phyloP scores from a whole-genome alignment of 495 filamentous ascomycete species.

The Recurvomyces mirabilis region DNA sequence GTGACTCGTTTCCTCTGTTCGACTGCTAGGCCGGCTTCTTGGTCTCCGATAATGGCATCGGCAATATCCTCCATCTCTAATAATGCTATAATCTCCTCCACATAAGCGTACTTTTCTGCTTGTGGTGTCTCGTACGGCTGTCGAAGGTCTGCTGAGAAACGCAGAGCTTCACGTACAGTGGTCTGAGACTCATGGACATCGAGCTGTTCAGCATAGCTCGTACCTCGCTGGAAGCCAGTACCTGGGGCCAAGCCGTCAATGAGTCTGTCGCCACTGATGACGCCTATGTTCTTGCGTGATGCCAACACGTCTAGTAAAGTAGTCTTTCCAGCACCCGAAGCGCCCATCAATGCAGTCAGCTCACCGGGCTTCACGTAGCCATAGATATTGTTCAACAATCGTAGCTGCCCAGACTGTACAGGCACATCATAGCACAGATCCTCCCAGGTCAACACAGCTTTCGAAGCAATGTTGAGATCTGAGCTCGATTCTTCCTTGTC shows the following conservation, averaged over 20 bases:
- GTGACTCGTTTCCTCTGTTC: constrained; percentile 67
- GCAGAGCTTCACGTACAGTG: constrained; percentile 68
- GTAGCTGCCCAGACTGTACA: constrained; percentile 53
- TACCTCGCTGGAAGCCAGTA: constrained; percentile 66
- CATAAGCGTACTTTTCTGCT: constrained; percentile 70
- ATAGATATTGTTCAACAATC: constrained; percentile 58
- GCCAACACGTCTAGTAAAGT: constrained; percentile 73
- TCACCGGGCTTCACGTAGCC: constrained; percentile 72
- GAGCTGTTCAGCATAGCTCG: constrained; percentile 71
- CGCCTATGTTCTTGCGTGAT: constrained; percentile 64
- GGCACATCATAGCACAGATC: constrained; percentile 55
- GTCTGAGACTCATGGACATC: constrained; percentile 69
- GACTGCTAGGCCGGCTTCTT: constrained; percentile 68
- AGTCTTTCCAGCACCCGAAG: constrained; percentile 79
- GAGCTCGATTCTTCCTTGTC: constrained; percentile 36
- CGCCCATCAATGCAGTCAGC: constrained; percentile 74
- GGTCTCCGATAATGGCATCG: constrained; percentile 46
- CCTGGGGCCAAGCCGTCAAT: constrained; percentile 59
- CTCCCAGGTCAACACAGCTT: constrained; percentile 44
- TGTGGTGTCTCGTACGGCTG: constrained; percentile 59
- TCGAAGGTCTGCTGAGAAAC: constrained; percentile 71
- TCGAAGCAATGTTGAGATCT: constrained; percentile 54
- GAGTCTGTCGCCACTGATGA: constrained; percentile 60
- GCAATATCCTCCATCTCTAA: constrained; percentile 60
- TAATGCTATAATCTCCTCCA: constrained; percentile 69